phyloP scores from a whole-genome alignment of 148 eudicot genomes.

The Rhododendron molle region DNA sequence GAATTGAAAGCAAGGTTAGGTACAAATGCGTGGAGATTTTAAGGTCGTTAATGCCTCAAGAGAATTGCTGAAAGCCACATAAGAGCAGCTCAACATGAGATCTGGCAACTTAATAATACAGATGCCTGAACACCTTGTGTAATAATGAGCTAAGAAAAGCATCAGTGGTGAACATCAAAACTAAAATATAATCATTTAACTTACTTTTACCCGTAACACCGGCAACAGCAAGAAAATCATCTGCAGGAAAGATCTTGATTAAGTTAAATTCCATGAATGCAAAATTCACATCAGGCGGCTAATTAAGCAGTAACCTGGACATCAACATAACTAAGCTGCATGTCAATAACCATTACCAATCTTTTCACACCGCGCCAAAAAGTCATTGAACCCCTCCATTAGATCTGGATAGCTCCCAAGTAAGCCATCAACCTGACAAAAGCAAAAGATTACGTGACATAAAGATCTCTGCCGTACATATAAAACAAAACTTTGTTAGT shows the following conservation, averaged over 20 bases:
- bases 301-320: neutral
- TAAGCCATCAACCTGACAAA: slow-evolving; percentile 33
- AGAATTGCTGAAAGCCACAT: neutral
- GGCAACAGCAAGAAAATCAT: slow-evolving; percentile 37
- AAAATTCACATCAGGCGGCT: neutral
- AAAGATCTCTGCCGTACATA: slow-evolving; percentile 5
- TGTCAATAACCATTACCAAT: slow-evolving; percentile 33
- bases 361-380: slow-evolving; percentile 37
- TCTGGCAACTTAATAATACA: neutral
- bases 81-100: neutral
- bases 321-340: neutral
- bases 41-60: neutral
- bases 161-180: neutral
- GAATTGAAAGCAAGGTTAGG: neutral
- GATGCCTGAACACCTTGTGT: neutral
- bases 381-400: slow-evolving; percentile 44
- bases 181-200: slow-evolving; percentile 3
- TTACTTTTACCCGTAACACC: slow-evolving; percentile 31
- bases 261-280: neutral
- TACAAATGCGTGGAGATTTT: neutral
- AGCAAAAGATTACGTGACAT: slow-evolving; percentile 12
- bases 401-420: slow-evolving; percentile 46
- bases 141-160: neutral
- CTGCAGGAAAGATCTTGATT: slow-evolving; percentile 19
- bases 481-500: neutral